Conservation (phyloP, 2,329 filamentous ascomycete species). For the Acarospora socialis region DNA sequence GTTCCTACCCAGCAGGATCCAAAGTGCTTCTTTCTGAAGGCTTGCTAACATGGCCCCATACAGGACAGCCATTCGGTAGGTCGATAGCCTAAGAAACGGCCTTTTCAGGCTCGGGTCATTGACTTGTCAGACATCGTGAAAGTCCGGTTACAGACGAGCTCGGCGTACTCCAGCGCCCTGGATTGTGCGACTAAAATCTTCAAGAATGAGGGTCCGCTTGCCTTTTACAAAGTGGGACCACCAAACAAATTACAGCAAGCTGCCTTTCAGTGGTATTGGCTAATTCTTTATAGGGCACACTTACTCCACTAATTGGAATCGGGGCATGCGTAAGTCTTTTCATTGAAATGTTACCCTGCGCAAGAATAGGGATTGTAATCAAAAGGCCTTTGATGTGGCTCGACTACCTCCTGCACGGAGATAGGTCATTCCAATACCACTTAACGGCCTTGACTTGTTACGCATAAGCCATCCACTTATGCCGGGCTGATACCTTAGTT, state of each 20-base stretch:
- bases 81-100: conserved; percentile 8
- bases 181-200: conserved; percentile 73
- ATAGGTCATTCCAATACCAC: too few species aligned
- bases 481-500: too few species aligned
- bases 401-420: too few species aligned
- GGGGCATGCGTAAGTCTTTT: conserved; percentile 62
- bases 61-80: conserved; percentile 53
- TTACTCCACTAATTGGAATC: conserved; percentile 89
- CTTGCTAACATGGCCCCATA: conserved; percentile 19
- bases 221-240: conserved; percentile 67
- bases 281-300: conserved; percentile 48
- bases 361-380: too few species aligned
- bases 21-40: conserved; percentile 7
- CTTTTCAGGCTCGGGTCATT: conserved; percentile 13
- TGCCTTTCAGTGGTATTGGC: too few species aligned
- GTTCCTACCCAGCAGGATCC: background rate
- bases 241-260: background rate
- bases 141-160: conserved; percentile 84
- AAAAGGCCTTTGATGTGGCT: too few species aligned
- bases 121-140: conserved; percentile 69
- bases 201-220: conserved; percentile 70
- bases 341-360: too few species aligned
- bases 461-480: too few species aligned
- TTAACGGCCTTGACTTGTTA: too few species aligned
- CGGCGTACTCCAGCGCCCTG: conserved; percentile 64